Evolutionary conservation across 73 alveolate genomes (phyloP).

Genomic region (Tetrahymena malaccensis): DNA sequence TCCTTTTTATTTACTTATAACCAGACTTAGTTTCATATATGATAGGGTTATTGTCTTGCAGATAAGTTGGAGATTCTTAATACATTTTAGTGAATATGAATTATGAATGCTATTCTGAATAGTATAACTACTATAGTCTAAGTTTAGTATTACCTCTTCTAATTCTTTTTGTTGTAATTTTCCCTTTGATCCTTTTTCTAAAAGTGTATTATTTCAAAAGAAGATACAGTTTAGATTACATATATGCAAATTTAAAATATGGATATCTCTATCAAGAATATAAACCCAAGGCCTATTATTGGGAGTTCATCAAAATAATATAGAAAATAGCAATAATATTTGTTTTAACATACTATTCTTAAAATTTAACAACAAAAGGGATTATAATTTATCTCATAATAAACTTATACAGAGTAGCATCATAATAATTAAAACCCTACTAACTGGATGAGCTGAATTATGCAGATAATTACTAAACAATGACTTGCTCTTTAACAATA

Average conservation of each 20-base stretch:
- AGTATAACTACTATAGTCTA: not conserved
- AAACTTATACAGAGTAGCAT: too few species aligned
- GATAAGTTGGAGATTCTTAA: not conserved
- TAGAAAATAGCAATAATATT: not conserved
- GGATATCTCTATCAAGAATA: conserved; percentile 24
- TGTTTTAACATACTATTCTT: not conserved
- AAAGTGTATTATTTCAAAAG: not conserved
- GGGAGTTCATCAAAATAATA: conserved; percentile 11
- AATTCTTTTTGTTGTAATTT: not conserved
- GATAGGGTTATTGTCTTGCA: not conserved
- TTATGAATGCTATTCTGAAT: not conserved
- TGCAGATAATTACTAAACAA: too few species aligned
- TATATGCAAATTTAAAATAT: not conserved
- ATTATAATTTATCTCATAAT: too few species aligned
- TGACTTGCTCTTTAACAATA: too few species aligned
- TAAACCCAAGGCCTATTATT: not conserved
- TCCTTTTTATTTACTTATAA: too few species aligned
- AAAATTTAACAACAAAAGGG: not conserved
- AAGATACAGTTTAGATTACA: not conserved
- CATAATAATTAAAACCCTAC: too few species aligned
- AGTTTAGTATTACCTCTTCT: not conserved
- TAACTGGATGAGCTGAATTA: too few species aligned
- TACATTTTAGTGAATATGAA: too few species aligned
- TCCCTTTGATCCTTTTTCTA: not conserved
- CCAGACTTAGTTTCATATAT: not conserved